Conservation (phyloP, 805 yeast genomes). For the Grigorovia yakushimaensis region DNA sequence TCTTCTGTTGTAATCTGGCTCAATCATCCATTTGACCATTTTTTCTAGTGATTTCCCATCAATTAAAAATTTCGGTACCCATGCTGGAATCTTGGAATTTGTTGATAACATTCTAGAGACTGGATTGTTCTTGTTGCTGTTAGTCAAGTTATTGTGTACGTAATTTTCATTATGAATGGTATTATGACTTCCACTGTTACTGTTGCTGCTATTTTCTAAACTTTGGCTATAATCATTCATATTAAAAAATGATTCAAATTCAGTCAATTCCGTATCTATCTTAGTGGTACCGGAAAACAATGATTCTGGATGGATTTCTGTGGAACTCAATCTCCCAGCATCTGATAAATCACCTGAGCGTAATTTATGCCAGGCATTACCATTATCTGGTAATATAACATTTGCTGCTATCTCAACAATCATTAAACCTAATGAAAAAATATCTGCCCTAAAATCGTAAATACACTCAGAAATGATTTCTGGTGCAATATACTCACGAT, state of each 20-base stretch:
- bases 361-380: slow-evolving; percentile 91
- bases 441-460: slow-evolving; percentile 88
- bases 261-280: slow-evolving; percentile 22
- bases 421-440: slow-evolving; percentile 87
- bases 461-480: slow-evolving; percentile 76
- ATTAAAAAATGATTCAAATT: slow-evolving; percentile 5
- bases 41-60: slow-evolving; percentile 68
- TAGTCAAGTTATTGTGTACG: neutral
- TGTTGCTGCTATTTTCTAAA: slow-evolving; percentile 3
- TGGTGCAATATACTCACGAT: slow-evolving; percentile 95
- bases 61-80: slow-evolving; percentile 81
- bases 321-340: slow-evolving; percentile 77
- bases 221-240: neutral
- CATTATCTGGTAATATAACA: slow-evolving; percentile 89
- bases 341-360: slow-evolving; percentile 93
- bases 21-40: slow-evolving; percentile 80
- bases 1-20: slow-evolving; percentile 69
- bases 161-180: too few relatives aligned
- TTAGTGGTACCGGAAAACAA: slow-evolving; percentile 22
- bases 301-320: slow-evolving; percentile 41
- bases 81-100: slow-evolving; percentile 44
- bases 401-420: slow-evolving; percentile 95
- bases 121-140: neutral
- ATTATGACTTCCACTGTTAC: neutral
- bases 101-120: neutral